These are phyloP conservation scores for Macrophomina phaseolina DNA, from an alignment of 2,329 filamentous ascomycete genomes.

Conservation along the genomic window DNA sequence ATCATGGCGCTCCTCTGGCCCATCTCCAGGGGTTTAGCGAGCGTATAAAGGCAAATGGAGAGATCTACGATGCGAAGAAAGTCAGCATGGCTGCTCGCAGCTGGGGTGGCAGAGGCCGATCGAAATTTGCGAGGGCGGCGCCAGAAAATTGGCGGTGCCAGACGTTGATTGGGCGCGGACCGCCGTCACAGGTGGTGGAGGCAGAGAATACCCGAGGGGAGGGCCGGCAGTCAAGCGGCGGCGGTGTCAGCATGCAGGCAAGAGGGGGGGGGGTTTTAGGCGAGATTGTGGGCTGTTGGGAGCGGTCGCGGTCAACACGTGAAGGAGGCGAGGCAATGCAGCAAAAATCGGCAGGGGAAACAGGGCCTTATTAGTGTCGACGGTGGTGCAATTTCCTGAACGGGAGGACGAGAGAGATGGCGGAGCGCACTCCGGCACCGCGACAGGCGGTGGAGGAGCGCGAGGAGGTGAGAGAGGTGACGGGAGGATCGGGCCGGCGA, in stretches of 20 bases:
- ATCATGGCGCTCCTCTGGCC: neutral
- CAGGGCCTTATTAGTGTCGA: neutral
- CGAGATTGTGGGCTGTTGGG: constrained; percentile 7
- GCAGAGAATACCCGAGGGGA: neutral
- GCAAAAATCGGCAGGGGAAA: neutral
- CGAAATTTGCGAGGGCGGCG: neutral
- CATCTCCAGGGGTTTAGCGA: neutral
- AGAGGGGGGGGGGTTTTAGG: constrained; percentile 1
- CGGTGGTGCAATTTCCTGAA: neutral
- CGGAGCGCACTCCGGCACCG: constrained; percentile 5
- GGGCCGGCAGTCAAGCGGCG: neutral
- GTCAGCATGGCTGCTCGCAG: neutral
- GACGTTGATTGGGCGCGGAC: neutral
- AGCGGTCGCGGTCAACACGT: neutral
- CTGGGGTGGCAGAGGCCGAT: neutral
- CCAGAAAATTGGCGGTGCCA: neutral
- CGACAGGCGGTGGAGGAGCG: neutral
- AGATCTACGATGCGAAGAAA: neutral
- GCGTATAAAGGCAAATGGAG: neutral
- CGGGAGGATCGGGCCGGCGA: constrained; percentile 20
- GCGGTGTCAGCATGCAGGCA: neutral
- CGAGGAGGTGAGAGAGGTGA: neutral
- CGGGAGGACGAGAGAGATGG: neutral
- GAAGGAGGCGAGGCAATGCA: neutral
- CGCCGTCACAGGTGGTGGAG: neutral